These are phyloP conservation scores for Crucibulum laeve DNA, from an alignment of 768 basidiomycete genomes.

Conservation along the genomic window DNA sequence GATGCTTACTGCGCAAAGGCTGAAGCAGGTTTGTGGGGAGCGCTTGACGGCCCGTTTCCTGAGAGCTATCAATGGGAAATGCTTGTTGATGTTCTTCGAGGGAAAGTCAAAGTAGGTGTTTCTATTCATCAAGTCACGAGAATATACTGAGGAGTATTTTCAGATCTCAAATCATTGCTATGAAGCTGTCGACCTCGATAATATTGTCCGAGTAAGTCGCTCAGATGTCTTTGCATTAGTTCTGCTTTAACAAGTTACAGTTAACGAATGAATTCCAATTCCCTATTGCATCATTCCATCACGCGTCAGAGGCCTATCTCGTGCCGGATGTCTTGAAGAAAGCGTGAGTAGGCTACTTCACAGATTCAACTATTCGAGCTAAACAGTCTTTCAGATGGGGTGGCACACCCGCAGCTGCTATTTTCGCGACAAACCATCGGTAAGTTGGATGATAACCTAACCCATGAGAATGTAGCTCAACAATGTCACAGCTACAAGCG, in stretches of 20 bases:
- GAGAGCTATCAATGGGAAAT: constrained; percentile 71
- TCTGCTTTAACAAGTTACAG: constrained; percentile 25
- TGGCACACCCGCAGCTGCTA: constrained; percentile 65
- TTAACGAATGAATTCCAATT: constrained; percentile 91
- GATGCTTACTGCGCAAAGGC: constrained; percentile 68
- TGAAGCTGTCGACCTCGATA: constrained; percentile 70
- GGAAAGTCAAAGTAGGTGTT: constrained; percentile 68
- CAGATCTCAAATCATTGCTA: constrained; percentile 68
- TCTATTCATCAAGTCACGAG: neutral
- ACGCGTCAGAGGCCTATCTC: constrained; percentile 89
- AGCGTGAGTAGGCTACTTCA: constrained; percentile 38
- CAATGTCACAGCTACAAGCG: constrained; percentile 35
- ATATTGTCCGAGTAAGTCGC: constrained; percentile 54
- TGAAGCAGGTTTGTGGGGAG: constrained; percentile 42
- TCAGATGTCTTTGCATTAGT: neutral
- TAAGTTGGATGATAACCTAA: constrained; percentile 16
- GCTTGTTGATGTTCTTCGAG: constrained; percentile 79
- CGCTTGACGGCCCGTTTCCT: constrained; percentile 49
- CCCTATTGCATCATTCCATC: constrained; percentile 76
- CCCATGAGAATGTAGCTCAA: neutral
- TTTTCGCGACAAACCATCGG: constrained; percentile 78
- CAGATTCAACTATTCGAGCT: neutral
- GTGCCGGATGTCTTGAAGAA: constrained; percentile 77
- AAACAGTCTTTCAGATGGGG: constrained; percentile 28
- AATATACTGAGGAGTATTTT: constrained; percentile 3